Evolutionary conservation across 2,329 filamentous ascomycete species (phyloP).

Genomic region (Fusarium oligoseptatum): DNA sequence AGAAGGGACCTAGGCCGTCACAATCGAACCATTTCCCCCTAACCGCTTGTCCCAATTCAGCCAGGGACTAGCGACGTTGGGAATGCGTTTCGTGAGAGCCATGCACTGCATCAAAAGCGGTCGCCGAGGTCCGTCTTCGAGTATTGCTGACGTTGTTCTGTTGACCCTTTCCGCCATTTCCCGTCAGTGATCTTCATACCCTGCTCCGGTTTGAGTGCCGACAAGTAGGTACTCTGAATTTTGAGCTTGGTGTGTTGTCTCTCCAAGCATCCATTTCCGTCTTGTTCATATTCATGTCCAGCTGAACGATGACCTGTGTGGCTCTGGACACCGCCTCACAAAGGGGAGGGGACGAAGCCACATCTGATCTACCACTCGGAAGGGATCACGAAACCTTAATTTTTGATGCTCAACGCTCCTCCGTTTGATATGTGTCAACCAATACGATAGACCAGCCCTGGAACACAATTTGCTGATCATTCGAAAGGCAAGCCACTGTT

Average conservation of each 20-base stretch:
- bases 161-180: constrained; percentile 21
- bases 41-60: constrained; percentile 41
- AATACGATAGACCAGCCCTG: constrained; percentile 1
- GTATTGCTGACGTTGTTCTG: constrained; percentile 13
- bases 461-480: constrained; percentile 31
- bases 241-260: constrained; percentile 4
- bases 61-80: constrained; percentile 30
- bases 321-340: constrained; percentile 31
- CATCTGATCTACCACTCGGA: constrained; percentile 25
- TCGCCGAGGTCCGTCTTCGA: constrained; percentile 37
- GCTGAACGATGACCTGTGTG: constrained; percentile 5
- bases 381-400: constrained; percentile 1
- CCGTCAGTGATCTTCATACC: constrained; percentile 34
- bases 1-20: constrained; percentile 32
- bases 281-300: constrained; percentile 10
- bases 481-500: background rate
- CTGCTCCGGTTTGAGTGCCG: constrained; percentile 31
- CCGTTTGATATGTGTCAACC: constrained; percentile 11
- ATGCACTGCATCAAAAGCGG: constrained; percentile 36
- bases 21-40: constrained; percentile 43
- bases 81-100: constrained; percentile 38
- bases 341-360: constrained; percentile 35
- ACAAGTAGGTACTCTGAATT: constrained; percentile 38
- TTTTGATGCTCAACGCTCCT: constrained; percentile 11
- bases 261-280: constrained; percentile 8